Conservation (phyloP, 2,329 filamentous ascomycete genomes). For the Trichophyton schoenleinii region DNA sequence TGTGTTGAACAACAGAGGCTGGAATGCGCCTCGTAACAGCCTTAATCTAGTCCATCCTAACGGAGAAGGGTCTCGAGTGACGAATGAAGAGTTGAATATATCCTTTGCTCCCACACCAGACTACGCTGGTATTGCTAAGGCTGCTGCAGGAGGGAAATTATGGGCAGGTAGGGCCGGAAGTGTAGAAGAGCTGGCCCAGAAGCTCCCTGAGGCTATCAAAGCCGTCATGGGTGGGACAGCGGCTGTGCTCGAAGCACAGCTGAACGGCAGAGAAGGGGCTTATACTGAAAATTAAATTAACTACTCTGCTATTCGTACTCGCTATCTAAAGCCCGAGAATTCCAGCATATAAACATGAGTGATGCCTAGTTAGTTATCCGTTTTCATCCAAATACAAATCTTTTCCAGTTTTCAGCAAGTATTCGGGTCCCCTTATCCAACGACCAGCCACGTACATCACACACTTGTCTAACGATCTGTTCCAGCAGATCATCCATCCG, state of each 20-base stretch:
- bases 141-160: slow-evolving; percentile 48
- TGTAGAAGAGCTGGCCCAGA: slow-evolving; percentile 41
- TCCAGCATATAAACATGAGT: not conserved
- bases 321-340: not conserved
- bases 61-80: slow-evolving; percentile 48
- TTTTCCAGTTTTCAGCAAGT: slow-evolving; percentile 62
- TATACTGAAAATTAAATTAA: slow-evolving; percentile 28
- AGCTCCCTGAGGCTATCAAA: slow-evolving; percentile 47
- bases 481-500: slow-evolving; percentile 69
- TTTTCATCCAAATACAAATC: slow-evolving; percentile 57
- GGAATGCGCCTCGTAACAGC: slow-evolving; percentile 52
- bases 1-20: slow-evolving; percentile 58
- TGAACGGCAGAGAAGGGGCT: slow-evolving; percentile 46
- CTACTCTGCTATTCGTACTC: not conserved
- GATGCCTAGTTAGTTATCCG: not conserved
- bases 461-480: slow-evolving; percentile 63
- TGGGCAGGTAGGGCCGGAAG: slow-evolving; percentile 50
- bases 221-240: slow-evolving; percentile 44
- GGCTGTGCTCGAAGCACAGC: slow-evolving; percentile 51
- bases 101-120: slow-evolving; percentile 54
- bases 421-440: slow-evolving; percentile 56
- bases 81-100: slow-evolving; percentile 54
- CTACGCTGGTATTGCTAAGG: slow-evolving; percentile 55
- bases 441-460: slow-evolving; percentile 63
- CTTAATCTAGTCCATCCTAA: slow-evolving; percentile 54